Percentiles rank a stretch among this genome's conserved stretches.
Conservation (phyloP, 176 grass and related monocot genomes). For the Triticum turgidum region DNA sequence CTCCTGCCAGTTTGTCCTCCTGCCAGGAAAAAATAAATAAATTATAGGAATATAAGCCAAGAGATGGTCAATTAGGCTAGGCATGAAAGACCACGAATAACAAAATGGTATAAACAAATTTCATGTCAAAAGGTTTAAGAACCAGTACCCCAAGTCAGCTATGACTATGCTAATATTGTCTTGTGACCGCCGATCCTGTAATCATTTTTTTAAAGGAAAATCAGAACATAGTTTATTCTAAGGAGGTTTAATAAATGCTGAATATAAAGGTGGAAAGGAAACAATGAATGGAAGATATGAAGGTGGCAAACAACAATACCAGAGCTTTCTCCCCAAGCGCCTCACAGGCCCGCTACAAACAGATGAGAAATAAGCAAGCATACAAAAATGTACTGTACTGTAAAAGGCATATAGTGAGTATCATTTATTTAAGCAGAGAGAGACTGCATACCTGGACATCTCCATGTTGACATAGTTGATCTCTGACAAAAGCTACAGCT, state of each 20-base stretch:
- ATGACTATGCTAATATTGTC: constrained; percentile 95
- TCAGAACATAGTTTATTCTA: background rate
- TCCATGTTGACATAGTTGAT: constrained; percentile 84
- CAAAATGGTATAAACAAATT: constrained; percentile 20
- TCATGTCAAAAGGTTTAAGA: constrained; percentile 23
- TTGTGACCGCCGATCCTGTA: constrained; percentile 74
- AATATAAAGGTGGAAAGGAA: constrained; percentile 4
- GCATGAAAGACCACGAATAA: background rate
- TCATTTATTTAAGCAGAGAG: background rate
- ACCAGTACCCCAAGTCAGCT: constrained; percentile 84
- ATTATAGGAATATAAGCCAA: constrained; percentile 21
- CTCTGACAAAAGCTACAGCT: constrained; percentile 75
- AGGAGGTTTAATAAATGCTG: background rate
- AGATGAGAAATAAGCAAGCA: constrained; percentile 28
- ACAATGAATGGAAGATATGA: constrained; percentile 20
- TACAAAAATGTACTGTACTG: background rate
- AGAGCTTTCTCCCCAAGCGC: constrained; percentile 67
- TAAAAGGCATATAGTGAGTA: background rate
- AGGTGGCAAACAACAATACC: constrained; percentile 46
- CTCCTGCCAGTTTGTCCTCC: constrained; percentile 91
- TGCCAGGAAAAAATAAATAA: constrained; percentile 18
- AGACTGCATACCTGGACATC: constrained; percentile 74
- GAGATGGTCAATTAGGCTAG: background rate
- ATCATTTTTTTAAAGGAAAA: background rate
- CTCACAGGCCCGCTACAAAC: constrained; percentile 68